A percentile compares a stretch with the other conserved stretches of the same genome.
Evolutionary conservation across 192 early-diverging fungal genomes (phyloP).

Genomic region (Backusella macrospora): DNA sequence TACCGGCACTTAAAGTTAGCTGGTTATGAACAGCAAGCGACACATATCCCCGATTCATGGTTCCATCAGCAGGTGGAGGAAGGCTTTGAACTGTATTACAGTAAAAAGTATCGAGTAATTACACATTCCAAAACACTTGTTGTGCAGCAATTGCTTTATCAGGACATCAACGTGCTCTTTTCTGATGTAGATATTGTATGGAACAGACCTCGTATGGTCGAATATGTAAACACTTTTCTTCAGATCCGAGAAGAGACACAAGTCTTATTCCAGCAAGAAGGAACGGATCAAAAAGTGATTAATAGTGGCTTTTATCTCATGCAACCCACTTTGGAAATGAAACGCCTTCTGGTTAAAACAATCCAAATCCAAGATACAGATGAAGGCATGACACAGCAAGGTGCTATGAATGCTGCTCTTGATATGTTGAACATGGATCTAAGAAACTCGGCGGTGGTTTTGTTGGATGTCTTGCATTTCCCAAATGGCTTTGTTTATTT

Average conservation of each 20-base stretch:
- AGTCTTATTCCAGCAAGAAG: conserved; percentile 27
- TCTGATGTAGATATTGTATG: conserved; percentile 38
- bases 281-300: conserved; percentile 6
- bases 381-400: conserved; percentile 24
- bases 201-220: conserved; percentile 11
- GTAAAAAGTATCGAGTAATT: conserved; percentile 19
- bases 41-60: conserved; percentile 32
- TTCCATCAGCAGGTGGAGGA: conserved; percentile 11
- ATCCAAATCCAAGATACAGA: conserved; percentile 31
- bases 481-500: conserved; percentile 34
- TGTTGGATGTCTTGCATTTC: conserved; percentile 33
- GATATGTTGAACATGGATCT: conserved; percentile 15
- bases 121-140: conserved; percentile 31
- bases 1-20: conserved; percentile 3
- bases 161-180: conserved; percentile 34
- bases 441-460: conserved; percentile 5
- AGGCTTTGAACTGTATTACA: conserved; percentile 11
- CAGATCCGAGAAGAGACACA: conserved; percentile 28
- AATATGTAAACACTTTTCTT: conserved; percentile 17
- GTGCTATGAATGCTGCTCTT: conserved; percentile 31
- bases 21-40: conserved; percentile 26
- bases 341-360: conserved; percentile 18
- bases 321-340: conserved; percentile 28
- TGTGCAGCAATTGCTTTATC: conserved; percentile 33
- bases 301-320: conserved; percentile 38